These are phyloP conservation scores for Euphorbia corollata DNA, from an alignment of 441 rosid genomes.

Conservation along the genomic window DNA sequence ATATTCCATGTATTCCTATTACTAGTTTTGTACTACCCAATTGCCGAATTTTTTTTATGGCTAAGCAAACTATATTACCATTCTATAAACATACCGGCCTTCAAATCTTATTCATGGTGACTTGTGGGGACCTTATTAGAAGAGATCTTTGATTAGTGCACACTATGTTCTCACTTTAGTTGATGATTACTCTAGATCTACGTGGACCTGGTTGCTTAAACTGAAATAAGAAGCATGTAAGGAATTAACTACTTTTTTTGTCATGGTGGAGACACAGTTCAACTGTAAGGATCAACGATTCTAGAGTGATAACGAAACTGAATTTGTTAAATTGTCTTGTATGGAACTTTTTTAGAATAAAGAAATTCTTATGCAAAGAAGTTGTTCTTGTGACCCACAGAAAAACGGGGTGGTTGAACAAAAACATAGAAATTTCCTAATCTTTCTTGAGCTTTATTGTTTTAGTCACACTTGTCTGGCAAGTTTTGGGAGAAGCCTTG, in stretches of 20 bases:
- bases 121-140: not conserved
- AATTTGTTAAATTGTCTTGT: not conserved
- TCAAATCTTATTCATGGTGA: not conserved
- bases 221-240: too few species aligned
- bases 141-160: not conserved
- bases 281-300: not conserved
- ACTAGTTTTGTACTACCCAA: too few species aligned
- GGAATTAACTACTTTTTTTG: not conserved
- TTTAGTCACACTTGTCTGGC: not conserved
- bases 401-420: not conserved
- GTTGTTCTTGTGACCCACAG: not conserved
- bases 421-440: not conserved
- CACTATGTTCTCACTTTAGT: not conserved
- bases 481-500: not conserved
- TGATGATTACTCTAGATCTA: not conserved
- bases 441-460: not conserved
- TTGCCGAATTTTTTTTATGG: not conserved
- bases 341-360: not conserved
- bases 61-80: not conserved
- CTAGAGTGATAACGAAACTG: not conserved
- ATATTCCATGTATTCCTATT: not conserved
- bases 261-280: not conserved
- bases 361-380: not conserved
- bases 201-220: not conserved
- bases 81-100: not conserved